These are phyloP conservation scores for Biscutella auriculata DNA, from an alignment of 441 rosid species.

Conservation along the genomic window DNA sequence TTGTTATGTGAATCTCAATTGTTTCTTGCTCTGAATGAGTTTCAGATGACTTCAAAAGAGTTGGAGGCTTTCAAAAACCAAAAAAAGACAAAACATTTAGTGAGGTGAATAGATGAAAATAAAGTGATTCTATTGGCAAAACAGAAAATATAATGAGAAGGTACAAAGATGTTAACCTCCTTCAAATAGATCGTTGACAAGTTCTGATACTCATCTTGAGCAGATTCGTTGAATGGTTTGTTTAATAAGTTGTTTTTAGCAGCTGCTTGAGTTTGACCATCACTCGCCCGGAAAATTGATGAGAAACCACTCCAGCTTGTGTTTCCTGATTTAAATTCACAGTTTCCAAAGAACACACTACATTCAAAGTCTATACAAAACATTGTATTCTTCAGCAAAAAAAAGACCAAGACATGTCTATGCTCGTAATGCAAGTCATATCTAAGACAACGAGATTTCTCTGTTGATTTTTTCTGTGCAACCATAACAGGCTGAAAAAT, in stretches of 20 bases:
- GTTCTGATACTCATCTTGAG: slow-evolving; percentile 35
- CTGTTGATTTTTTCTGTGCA: too few relatives aligned
- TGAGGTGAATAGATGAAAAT: background rate
- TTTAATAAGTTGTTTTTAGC: slow-evolving; percentile 41
- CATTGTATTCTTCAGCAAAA: background rate
- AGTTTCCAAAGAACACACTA: too few relatives aligned
- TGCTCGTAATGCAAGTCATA: too few relatives aligned
- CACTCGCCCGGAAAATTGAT: slow-evolving; percentile 69
- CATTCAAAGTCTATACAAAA: too few relatives aligned
- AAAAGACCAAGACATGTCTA: slow-evolving; percentile 8
- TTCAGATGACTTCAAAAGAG: slow-evolving; percentile 66
- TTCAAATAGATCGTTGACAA: slow-evolving; percentile 61
- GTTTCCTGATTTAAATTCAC: background rate
- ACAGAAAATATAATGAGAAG: background rate
- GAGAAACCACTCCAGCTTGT: slow-evolving; percentile 81
- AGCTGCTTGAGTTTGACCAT: slow-evolving; percentile 38
- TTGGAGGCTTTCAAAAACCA: slow-evolving; percentile 55
- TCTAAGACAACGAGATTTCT: too few relatives aligned
- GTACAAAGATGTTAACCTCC: slow-evolving; percentile 41
- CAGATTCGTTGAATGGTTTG: slow-evolving; percentile 41
- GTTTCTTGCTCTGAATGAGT: slow-evolving; percentile 65
- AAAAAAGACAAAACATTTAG: slow-evolving; percentile 14
- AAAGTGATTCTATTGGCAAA: background rate
- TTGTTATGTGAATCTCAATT: slow-evolving; percentile 67
- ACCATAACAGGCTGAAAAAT: background rate